Percentiles rank a stretch among this genome's conserved stretches.
Conservation (phyloP, 257 asterid species). For the Schizonepeta tenuifolia region DNA sequence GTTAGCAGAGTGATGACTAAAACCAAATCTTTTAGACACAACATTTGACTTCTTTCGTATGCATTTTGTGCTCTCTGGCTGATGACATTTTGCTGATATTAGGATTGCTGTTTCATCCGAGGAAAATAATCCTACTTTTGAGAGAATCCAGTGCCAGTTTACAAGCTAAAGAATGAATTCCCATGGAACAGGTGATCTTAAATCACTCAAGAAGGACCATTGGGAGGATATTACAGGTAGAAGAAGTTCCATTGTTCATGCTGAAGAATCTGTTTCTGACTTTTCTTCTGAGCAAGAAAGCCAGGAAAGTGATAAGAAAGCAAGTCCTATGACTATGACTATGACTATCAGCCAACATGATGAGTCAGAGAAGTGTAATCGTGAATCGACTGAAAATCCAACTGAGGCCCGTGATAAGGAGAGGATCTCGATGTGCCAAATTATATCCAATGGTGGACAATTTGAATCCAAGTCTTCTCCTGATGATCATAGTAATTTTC, state of each 20-base stretch:
- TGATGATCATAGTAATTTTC: slow-evolving; percentile 6
- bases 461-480: slow-evolving; percentile 24
- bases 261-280: slow-evolving; percentile 41
- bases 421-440: slow-evolving; percentile 26
- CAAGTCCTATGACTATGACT: not conserved
- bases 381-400: slow-evolving; percentile 18
- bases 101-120: slow-evolving; percentile 32
- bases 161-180: slow-evolving; percentile 35
- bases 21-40: not conserved
- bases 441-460: slow-evolving; percentile 33
- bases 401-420: slow-evolving; percentile 13
- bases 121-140: slow-evolving; percentile 17
- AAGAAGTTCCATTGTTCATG: slow-evolving; percentile 21
- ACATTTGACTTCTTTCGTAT: not conserved
- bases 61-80: slow-evolving; percentile 12
- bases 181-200: slow-evolving; percentile 35
- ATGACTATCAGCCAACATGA: slow-evolving; percentile 23
- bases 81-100: slow-evolving; percentile 25
- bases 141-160: slow-evolving; percentile 30
- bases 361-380: slow-evolving; percentile 33
- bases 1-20: slow-evolving; percentile 6
- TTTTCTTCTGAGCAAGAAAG: slow-evolving; percentile 37
- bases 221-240: slow-evolving; percentile 38
- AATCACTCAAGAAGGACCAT: slow-evolving; percentile 28
- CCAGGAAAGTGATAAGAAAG: slow-evolving; percentile 37